A percentile compares a stretch with the other conserved stretches of the same genome.
Evolutionary conservation across 1,284 basidiomycete species (phyloP).

Genomic region (Cryptococcus sp.): DNA sequence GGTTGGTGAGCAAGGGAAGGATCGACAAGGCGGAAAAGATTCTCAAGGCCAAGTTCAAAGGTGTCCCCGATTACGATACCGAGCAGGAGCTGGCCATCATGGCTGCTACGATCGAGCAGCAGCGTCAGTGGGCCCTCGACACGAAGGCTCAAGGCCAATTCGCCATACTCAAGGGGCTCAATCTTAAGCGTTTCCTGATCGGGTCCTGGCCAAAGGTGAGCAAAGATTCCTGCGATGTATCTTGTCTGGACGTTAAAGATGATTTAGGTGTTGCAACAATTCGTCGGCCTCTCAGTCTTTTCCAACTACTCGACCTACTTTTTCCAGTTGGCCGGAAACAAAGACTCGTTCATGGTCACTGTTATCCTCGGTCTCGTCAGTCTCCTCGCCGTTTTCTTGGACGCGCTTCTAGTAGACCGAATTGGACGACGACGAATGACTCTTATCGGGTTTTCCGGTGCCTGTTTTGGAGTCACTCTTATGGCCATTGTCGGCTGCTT

Average conservation of each 20-base stretch:
- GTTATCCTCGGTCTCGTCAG: conserved; percentile 24
- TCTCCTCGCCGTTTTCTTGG: conserved; percentile 18
- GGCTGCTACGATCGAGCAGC: conserved; percentile 26
- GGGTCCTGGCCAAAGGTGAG: conserved; percentile 33
- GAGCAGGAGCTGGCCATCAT: conserved; percentile 28
- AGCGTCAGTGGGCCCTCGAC: conserved; percentile 12
- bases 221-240: background rate
- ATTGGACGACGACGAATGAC: conserved; percentile 34
- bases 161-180: conserved; percentile 31
- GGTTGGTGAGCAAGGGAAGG: conserved; percentile 30
- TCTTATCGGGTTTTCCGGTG: conserved; percentile 28
- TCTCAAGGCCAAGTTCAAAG: conserved; percentile 13
- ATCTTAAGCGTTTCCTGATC: conserved; percentile 32
- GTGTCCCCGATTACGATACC: conserved; percentile 24
- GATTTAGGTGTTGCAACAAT: conserved; percentile 23
- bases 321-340: conserved; percentile 20
- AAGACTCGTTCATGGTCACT: conserved; percentile 29
- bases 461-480: conserved; percentile 23
- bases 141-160: conserved; percentile 17
- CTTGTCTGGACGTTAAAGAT: background rate
- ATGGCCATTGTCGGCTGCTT: conserved; percentile 32
- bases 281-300: conserved; percentile 27
- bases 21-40: conserved; percentile 22
- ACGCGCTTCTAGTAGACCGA: conserved; percentile 24
- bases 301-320: conserved; percentile 31